Conservation (phyloP, 1,284 basidiomycete genomes). For the Heliocybe sulcata region DNA sequence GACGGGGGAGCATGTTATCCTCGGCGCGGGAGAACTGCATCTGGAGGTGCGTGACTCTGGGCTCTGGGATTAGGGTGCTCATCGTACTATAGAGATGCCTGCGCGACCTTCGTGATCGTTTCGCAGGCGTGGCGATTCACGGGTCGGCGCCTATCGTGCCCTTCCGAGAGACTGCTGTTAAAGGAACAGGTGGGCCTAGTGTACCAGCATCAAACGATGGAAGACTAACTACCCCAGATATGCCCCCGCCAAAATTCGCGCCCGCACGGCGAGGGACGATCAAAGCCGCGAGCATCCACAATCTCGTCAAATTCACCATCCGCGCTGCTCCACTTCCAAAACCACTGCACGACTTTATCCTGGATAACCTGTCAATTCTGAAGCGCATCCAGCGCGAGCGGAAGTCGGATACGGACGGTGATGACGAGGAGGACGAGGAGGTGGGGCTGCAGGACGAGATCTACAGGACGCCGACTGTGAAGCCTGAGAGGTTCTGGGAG, state of each 20-base stretch:
- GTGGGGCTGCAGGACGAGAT: slow-evolving; percentile 53
- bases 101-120: slow-evolving; percentile 91
- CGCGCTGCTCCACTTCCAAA: slow-evolving; percentile 78
- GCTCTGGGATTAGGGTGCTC: slow-evolving; percentile 6
- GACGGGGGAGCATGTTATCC: slow-evolving; percentile 96
- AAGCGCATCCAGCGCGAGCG: slow-evolving; percentile 47
- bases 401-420: slow-evolving; percentile 13
- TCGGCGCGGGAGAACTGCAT: slow-evolving; percentile 95
- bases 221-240: slow-evolving; percentile 44
- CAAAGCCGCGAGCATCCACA: slow-evolving; percentile 59
- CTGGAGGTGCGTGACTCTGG: slow-evolving; percentile 60
- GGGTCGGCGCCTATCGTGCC: slow-evolving; percentile 95
- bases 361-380: slow-evolving; percentile 61
- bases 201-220: neutral
- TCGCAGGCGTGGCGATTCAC: slow-evolving; percentile 90
- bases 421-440: slow-evolving; percentile 22
- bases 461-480: slow-evolving; percentile 53
- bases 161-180: slow-evolving; percentile 93
- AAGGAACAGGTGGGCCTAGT: slow-evolving; percentile 50
- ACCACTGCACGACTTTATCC: slow-evolving; percentile 64
- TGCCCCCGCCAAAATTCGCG: slow-evolving; percentile 78
- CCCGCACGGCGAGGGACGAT: slow-evolving; percentile 78
- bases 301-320: slow-evolving; percentile 78
- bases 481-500: slow-evolving; percentile 78
- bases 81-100: slow-evolving; percentile 68